Evolutionary conservation across 495 filamentous ascomycete species (phyloP).

Genomic region (Massariosphaeria phaeospora): DNA sequence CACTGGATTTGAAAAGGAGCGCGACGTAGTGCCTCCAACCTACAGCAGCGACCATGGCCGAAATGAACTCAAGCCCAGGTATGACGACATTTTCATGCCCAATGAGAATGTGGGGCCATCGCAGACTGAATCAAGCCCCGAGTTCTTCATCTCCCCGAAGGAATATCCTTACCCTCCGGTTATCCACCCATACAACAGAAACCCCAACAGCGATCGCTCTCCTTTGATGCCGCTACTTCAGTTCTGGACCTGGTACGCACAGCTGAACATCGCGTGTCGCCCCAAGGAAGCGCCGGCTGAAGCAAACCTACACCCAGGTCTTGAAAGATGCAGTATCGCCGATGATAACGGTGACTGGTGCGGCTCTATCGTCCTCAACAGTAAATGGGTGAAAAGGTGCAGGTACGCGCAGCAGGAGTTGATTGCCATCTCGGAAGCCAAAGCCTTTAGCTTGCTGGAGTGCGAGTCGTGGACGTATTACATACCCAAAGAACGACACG

Average conservation of each 20-base stretch:
- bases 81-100: no score
- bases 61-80: no score
- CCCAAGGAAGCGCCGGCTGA: conserved; percentile 19
- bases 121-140: no score
- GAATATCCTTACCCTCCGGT: no score
- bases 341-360: conserved; percentile 31
- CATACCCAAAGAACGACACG: conserved; percentile 29
- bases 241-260: neutral
- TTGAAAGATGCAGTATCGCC: conserved; percentile 21
- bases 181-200: no score
- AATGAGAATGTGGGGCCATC: no score
- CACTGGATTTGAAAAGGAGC: no score
- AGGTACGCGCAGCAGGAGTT: conserved; percentile 21
- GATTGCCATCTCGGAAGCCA: conserved; percentile 41
- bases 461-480: conserved; percentile 37
- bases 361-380: conserved; percentile 29
- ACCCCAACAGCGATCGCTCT: no score
- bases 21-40: no score
- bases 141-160: no score
- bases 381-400: conserved; percentile 18
- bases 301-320: conserved; percentile 10
- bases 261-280: neutral
- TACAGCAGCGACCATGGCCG: no score
- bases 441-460: conserved; percentile 34
- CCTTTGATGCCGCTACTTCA: no score